Percentiles rank a stretch among this genome's conserved stretches.
These are phyloP conservation scores for Coemansia sp. DNA, from an alignment of 192 early-diverging fungal species.

Conservation along the genomic window DNA sequence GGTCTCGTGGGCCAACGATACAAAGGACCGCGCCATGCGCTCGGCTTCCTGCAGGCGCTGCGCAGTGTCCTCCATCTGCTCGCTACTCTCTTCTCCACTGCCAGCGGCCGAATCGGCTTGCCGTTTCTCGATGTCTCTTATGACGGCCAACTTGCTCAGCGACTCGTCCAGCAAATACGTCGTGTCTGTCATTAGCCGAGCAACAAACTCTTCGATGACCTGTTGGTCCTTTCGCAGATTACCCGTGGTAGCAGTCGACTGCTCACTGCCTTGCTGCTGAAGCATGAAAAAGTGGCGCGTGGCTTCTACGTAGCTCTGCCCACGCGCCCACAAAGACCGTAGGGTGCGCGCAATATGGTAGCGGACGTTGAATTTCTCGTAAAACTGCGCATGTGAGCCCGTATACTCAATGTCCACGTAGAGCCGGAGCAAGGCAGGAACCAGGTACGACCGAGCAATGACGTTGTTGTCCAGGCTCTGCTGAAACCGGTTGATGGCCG, in stretches of 20 bases:
- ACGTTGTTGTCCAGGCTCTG: conserved; percentile 67
- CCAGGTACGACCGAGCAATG: conserved; percentile 70
- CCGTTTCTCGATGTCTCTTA: conserved; percentile 77
- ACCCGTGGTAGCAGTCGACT: conserved; percentile 25
- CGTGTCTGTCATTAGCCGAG: conserved; percentile 92
- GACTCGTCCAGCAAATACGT: conserved; percentile 94
- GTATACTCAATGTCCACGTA: conserved; percentile 98
- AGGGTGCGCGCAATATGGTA: conserved; percentile 94
- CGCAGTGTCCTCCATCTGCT: conserved; percentile 58
- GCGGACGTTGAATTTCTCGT: conserved; percentile 98
- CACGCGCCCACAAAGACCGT: conserved; percentile 56
- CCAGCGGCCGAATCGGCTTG: conserved; percentile 61
- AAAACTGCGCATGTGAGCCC: conserved; percentile 89
- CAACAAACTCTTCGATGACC: conserved; percentile 71
- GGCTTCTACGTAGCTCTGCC: conserved; percentile 26
- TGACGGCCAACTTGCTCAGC: conserved; percentile 80
- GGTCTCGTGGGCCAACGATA: conserved; percentile 87
- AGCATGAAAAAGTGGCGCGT: conserved; percentile 40
- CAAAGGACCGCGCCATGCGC: conserved; percentile 80
- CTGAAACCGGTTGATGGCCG: conserved; percentile 55
- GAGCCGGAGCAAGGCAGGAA: conserved; percentile 82
- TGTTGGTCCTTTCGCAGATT: conserved; percentile 28
- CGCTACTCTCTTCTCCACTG: conserved; percentile 1
- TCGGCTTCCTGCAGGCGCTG: conserved; percentile 56
- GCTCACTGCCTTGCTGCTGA: not conserved